phyloP scores from a whole-genome alignment of 2,329 filamentous ascomycete species.

The Berkeleyomyces basicola region DNA sequence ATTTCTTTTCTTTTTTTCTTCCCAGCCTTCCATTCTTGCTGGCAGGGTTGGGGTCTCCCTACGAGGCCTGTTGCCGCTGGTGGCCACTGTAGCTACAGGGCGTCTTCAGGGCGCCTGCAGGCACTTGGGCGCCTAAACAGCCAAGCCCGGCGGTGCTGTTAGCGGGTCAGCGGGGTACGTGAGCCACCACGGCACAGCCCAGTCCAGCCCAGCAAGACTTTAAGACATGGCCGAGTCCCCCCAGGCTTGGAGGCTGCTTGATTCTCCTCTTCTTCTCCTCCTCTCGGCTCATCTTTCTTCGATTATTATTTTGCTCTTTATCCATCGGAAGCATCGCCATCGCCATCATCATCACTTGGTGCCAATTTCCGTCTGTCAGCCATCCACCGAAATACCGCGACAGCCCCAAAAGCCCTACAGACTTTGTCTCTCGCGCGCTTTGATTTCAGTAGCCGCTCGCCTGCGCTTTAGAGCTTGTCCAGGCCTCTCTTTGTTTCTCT shows the following conservation, averaged over 20 bases:
- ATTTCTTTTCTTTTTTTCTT: neutral
- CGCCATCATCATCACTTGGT: neutral
- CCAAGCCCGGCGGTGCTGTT: neutral
- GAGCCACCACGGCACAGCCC: neutral
- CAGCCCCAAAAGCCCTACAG: neutral
- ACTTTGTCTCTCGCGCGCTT: neutral
- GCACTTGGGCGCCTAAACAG: no score
- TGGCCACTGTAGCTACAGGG: no score
- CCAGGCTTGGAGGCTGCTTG: neutral
- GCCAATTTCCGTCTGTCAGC: neutral
- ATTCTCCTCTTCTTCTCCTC: neutral
- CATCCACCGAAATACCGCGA: neutral
- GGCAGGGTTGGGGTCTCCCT: neutral
- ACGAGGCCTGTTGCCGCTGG: neutral
- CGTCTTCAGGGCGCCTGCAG: no score
- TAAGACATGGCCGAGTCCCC: neutral
- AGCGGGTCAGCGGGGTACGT: neutral
- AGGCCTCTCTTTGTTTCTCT: neutral
- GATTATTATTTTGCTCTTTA: conserved; percentile 1
- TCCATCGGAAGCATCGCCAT: neutral
- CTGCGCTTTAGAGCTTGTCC: neutral
- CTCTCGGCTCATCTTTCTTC: conserved; percentile 2
- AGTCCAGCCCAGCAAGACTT: neutral
- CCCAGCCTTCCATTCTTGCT: conserved; percentile 2
- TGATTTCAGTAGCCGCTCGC: neutral